phyloP scores from a whole-genome alignment of 2,329 filamentous ascomycete genomes.

The Monilinia aucupariae region DNA sequence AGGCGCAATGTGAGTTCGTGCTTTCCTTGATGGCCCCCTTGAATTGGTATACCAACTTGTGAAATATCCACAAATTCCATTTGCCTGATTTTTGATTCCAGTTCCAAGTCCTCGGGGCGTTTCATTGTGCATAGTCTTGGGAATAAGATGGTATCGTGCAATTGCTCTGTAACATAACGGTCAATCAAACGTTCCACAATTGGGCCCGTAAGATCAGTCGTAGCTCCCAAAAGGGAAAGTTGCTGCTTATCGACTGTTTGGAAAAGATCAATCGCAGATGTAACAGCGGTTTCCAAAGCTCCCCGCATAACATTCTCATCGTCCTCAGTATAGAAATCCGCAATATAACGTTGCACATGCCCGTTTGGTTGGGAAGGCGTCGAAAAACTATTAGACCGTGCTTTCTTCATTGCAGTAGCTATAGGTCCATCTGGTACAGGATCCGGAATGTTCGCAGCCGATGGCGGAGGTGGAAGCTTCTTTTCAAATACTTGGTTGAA shows the following conservation, averaged over 20 bases:
- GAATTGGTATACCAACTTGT: conserved; percentile 83
- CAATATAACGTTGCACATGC: conserved; percentile 35
- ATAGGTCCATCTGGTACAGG: conserved; percentile 54
- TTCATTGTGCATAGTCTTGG: conserved; percentile 74
- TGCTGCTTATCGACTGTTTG: conserved; percentile 95
- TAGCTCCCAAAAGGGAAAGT: conserved; percentile 82
- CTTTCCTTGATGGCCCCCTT: conserved; percentile 72
- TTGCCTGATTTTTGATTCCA: conserved; percentile 84
- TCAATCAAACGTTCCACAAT: conserved; percentile 92
- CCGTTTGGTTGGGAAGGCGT: conserved; percentile 36
- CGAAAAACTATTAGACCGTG: conserved; percentile 46
- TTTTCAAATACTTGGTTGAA: conserved; percentile 83
- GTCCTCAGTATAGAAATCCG: conserved; percentile 71
- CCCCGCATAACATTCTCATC: conserved; percentile 88
- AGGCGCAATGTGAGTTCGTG: conserved; percentile 74
- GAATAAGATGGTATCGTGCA: conserved; percentile 80
- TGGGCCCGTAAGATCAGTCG: conserved; percentile 87
- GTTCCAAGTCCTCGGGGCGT: conserved; percentile 74
- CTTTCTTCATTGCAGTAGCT: conserved; percentile 49
- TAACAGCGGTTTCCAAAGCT: conserved; percentile 86
- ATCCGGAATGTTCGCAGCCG: conserved; percentile 54
- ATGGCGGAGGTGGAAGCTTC: conserved; percentile 70
- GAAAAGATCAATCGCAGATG: conserved; percentile 89
- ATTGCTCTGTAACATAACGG: conserved; percentile 86
- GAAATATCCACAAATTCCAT: conserved; percentile 94